phyloP scores from a whole-genome alignment of 2,329 filamentous ascomycete species.

The Cercospora nicotianae region DNA sequence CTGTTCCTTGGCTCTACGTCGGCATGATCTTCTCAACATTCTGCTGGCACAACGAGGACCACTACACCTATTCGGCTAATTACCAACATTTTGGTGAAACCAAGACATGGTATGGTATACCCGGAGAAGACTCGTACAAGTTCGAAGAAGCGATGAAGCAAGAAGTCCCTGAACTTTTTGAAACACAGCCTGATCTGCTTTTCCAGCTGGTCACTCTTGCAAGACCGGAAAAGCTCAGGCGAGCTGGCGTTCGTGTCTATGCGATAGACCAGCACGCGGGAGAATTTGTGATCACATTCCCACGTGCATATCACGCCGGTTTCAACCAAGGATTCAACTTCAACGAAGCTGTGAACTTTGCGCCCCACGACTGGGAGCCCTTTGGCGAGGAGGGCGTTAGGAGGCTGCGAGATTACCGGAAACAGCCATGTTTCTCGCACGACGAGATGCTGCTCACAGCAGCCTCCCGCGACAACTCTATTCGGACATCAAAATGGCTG shows the following conservation, averaged over 20 bases:
- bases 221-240: constrained; percentile 87
- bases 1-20: constrained; percentile 97
- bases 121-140: constrained; percentile 86
- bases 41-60: constrained; percentile 99
- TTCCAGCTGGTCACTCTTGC: constrained; percentile 97
- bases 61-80: constrained; percentile 96
- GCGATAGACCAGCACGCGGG: constrained; percentile 95
- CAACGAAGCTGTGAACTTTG: constrained; percentile 98
- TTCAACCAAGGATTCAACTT: constrained; percentile 99
- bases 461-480: constrained; percentile 73
- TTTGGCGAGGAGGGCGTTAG: constrained; percentile 84
- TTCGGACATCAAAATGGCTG: constrained; percentile 93
- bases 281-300: constrained; percentile 94
- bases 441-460: constrained; percentile 93
- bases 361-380: constrained; percentile 91
- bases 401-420: constrained; percentile 79
- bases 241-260: constrained; percentile 89
- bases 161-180: constrained; percentile 92
- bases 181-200: constrained; percentile 91
- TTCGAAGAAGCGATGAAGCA: constrained; percentile 95
- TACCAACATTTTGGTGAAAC: constrained; percentile 98
- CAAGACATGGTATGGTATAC: constrained; percentile 99
- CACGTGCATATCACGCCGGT: constrained; percentile 93
- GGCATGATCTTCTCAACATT: constrained; percentile 99
- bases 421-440: constrained; percentile 95